phyloP scores from a whole-genome alignment of 1,284 basidiomycete genomes.

The Agroathelia rolfsii region DNA sequence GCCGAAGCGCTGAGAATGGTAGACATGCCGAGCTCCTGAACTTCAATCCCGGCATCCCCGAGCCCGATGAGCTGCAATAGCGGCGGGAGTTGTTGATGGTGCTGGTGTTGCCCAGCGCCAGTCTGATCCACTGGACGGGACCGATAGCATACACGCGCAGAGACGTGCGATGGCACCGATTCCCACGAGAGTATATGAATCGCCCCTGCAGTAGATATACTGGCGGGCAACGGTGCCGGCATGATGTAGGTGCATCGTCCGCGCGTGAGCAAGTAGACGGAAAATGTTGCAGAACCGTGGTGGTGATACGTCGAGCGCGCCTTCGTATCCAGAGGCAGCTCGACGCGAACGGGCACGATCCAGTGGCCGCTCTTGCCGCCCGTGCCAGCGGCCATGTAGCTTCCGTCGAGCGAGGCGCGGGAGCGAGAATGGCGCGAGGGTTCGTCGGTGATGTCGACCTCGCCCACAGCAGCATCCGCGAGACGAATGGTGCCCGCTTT shows the following conservation, averaged over 20 bases:
- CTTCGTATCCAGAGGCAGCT: constrained; percentile 31
- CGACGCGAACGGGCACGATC: constrained; percentile 41
- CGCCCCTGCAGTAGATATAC: constrained; percentile 35
- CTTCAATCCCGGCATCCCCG: constrained; percentile 58
- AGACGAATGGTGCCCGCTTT: constrained; percentile 71
- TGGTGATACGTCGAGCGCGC: constrained; percentile 15
- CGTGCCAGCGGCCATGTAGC: constrained; percentile 26
- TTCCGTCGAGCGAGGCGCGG: constrained; percentile 42
- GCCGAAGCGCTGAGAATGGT: constrained; percentile 25
- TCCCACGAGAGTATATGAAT: constrained; percentile 50
- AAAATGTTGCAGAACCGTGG: constrained; percentile 21
- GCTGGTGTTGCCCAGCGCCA: constrained; percentile 10
- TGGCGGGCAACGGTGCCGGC: constrained; percentile 54
- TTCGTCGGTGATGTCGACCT: constrained; percentile 58
- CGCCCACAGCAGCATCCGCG: constrained; percentile 67
- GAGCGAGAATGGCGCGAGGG: constrained; percentile 23
- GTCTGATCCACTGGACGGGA: constrained; percentile 6
- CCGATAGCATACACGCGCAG: constrained; percentile 37
- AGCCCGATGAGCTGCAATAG: constrained; percentile 60
- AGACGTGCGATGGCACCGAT: constrained; percentile 42
- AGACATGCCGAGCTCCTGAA: constrained; percentile 58
- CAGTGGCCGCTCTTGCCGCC: constrained; percentile 38
- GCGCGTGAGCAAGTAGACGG: constrained; percentile 54
- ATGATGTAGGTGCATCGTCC: constrained; percentile 61
- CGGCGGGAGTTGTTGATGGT: too few species aligned